Conservation (phyloP, 2,329 filamentous ascomycete genomes). For the Boeremia exigua region DNA sequence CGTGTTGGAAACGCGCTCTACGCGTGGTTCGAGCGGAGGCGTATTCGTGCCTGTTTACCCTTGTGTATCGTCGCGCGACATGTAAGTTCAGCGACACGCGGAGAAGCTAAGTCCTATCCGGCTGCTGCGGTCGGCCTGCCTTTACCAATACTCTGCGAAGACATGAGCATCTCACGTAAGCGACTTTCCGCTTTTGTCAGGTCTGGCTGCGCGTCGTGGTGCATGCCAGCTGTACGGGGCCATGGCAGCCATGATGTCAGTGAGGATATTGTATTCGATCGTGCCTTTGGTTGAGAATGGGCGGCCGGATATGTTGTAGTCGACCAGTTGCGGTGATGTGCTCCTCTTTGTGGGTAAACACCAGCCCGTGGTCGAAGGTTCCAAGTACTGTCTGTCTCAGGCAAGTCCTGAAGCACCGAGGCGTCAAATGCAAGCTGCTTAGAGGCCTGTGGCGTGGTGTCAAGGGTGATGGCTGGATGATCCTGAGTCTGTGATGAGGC, state of each 20-base stretch:
- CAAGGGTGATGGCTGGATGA: conserved; percentile 42
- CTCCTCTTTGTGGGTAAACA: conserved; percentile 12
- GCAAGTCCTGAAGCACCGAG: conserved; percentile 35
- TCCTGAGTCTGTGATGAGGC: conserved; percentile 29
- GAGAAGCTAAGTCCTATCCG: conserved; percentile 15
- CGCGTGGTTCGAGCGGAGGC: neutral
- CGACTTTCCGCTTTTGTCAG: conserved; percentile 40
- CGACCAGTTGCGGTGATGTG: conserved; percentile 35
- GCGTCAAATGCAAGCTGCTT: conserved; percentile 46
- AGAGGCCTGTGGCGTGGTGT: conserved; percentile 41
- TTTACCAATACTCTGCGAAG: conserved; percentile 33
- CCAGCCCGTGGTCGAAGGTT: conserved; percentile 21
- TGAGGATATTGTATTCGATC: conserved; percentile 40
- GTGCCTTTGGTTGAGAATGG: conserved; percentile 19
- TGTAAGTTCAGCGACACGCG: neutral
- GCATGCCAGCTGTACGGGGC: conserved; percentile 32
- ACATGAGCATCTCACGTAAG: conserved; percentile 41
- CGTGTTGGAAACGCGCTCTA: neutral
- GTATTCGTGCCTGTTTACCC: neutral
- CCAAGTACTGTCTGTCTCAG: conserved; percentile 11
- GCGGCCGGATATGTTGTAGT: conserved; percentile 25
- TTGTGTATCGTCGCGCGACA: neutral
- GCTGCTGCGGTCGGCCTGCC: conserved; percentile 35
- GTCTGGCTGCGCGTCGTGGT: conserved; percentile 26
- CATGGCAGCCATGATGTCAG: conserved; percentile 46